Conservation (phyloP, 257 asterid species). For the Gynochthodes officinalis region DNA sequence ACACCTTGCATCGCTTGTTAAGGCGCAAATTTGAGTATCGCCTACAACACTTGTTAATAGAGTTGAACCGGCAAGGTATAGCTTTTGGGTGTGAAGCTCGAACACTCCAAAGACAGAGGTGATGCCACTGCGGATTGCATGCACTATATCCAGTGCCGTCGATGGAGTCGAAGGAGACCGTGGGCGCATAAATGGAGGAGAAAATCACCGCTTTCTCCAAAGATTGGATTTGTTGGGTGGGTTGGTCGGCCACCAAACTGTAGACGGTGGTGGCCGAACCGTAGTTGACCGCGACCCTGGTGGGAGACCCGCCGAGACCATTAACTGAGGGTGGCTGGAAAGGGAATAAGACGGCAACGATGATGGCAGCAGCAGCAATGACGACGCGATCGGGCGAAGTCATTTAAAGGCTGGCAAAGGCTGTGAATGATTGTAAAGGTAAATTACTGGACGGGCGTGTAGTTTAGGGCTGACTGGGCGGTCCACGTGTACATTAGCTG, state of each 20-base stretch:
- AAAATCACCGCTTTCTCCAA: constrained; percentile 39
- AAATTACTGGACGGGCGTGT: no score
- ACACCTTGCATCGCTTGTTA: constrained; percentile 32
- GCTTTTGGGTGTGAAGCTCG: constrained; percentile 34
- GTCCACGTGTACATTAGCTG: no score
- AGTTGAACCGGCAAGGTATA: no score
- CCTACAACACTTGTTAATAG: no score
- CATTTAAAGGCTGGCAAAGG: no score
- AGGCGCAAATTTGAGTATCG: constrained; percentile 58
- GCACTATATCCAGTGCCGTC: constrained; percentile 57
- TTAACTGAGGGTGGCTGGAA: constrained; percentile 32
- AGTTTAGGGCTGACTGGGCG: no score
- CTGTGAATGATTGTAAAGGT: no score
- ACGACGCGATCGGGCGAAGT: constrained; percentile 36
- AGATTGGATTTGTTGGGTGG: constrained; percentile 58
- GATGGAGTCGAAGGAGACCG: constrained; percentile 56
- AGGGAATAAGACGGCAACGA: constrained; percentile 12
- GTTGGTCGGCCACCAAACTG: constrained; percentile 47
- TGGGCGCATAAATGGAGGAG: constrained; percentile 33
- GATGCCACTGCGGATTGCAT: constrained; percentile 61
- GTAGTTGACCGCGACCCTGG: constrained; percentile 66
- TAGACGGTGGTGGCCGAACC: constrained; percentile 59
- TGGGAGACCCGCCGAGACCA: constrained; percentile 61
- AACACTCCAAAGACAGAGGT: constrained; percentile 61
- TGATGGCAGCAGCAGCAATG: constrained; percentile 18